Percentiles rank a stretch among this genome's conserved stretches.
phyloP scores from a whole-genome alignment of 352 stramenopile genomes.

The Phytophthora idaei region DNA sequence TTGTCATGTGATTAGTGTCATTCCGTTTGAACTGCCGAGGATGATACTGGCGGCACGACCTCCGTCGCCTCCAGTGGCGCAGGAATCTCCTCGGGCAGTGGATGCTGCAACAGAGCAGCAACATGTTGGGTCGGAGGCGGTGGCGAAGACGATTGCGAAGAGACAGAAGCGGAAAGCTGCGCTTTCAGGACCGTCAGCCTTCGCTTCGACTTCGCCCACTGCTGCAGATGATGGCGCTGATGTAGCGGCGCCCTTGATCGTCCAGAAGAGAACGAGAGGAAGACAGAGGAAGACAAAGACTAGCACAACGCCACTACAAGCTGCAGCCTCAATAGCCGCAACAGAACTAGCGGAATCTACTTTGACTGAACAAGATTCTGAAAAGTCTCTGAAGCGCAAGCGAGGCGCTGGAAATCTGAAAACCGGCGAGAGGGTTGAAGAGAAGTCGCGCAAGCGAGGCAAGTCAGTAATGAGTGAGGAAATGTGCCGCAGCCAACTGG shows the following conservation, averaged over 20 bases:
- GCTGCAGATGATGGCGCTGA: not conserved
- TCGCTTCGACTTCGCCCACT: not conserved
- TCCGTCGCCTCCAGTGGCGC: not conserved
- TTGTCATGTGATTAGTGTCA: slow-evolving; percentile 43
- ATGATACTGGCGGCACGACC: not conserved
- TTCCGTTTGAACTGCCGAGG: slow-evolving; percentile 36
- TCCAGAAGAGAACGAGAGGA: slow-evolving; percentile 1
- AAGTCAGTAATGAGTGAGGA: slow-evolving; percentile 22
- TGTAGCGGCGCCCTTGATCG: not conserved
- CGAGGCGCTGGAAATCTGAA: slow-evolving; percentile 3
- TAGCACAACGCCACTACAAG: not conserved
- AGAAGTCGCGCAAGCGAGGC: slow-evolving; percentile 21
- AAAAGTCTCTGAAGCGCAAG: not conserved
- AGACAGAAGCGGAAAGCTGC: not conserved
- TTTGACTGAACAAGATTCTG: not conserved
- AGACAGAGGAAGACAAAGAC: not conserved
- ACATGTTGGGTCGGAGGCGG: not conserved
- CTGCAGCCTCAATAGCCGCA: not conserved
- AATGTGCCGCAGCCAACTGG: slow-evolving; percentile 16
- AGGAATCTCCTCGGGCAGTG: not conserved
- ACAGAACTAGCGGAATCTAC: not conserved
- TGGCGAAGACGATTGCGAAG: not conserved
- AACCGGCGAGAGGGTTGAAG: not conserved
- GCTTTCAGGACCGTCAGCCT: not conserved
- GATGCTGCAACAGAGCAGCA: not conserved